phyloP scores from a whole-genome alignment of 1,139 yeast species.

The Kodamaea arcana region DNA sequence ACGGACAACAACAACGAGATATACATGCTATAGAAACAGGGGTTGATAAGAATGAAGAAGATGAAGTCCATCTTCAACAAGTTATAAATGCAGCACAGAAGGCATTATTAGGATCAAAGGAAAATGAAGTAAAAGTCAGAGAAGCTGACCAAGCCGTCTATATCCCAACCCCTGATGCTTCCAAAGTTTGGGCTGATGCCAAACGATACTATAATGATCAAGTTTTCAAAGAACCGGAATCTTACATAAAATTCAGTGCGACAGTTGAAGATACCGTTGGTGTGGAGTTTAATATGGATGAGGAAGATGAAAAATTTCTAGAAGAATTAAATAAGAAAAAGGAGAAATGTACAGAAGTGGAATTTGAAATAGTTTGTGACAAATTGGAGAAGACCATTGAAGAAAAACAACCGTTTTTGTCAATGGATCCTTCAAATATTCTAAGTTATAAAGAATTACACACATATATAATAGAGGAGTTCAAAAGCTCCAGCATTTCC shows the following conservation, averaged over 20 bases:
- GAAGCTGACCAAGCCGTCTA: conserved; percentile 48
- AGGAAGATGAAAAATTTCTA: conserved; percentile 71
- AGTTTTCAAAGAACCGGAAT: conserved; percentile 64
- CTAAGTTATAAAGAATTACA: conserved; percentile 67
- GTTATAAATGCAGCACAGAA: conserved; percentile 77
- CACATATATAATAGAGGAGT: conserved; percentile 39
- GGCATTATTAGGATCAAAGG: conserved; percentile 43
- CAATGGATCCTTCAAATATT: conserved; percentile 79
- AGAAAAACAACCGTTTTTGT: conserved; percentile 82
- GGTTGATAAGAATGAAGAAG: conserved; percentile 96
- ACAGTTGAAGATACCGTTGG: conserved; percentile 94
- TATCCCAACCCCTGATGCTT: conserved; percentile 97
- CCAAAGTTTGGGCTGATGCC: conserved; percentile 77
- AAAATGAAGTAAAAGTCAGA: conserved; percentile 24
- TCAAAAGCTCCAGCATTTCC: conserved; percentile 25
- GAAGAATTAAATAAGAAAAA: conserved; percentile 32
- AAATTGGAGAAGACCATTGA: conserved; percentile 69
- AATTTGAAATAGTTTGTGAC: conserved; percentile 77
- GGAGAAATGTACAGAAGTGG: conserved; percentile 62
- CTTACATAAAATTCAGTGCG: conserved; percentile 85
- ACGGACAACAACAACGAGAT: conserved; percentile 66
- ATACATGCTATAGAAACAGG: conserved; percentile 92
- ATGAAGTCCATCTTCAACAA: conserved; percentile 91
- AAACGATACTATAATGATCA: conserved; percentile 61
- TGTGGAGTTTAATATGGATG: conserved; percentile 86